phyloP scores from a whole-genome alignment of 495 filamentous ascomycete genomes.

The Haplographium delicatum region DNA sequence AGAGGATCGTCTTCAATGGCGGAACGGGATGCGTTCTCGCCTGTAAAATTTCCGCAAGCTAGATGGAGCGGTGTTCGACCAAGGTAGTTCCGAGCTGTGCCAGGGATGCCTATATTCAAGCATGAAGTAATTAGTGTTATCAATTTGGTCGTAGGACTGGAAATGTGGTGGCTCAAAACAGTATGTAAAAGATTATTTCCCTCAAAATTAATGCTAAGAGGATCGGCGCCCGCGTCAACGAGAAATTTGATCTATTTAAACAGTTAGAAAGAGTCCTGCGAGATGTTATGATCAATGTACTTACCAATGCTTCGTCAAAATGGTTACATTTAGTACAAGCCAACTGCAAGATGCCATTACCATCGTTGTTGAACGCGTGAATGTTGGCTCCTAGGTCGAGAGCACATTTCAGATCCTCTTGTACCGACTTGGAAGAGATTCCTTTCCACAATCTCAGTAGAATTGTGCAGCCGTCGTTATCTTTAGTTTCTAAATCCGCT shows the following conservation, averaged over 20 bases:
- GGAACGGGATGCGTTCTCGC: background rate
- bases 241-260: conserved; percentile 5
- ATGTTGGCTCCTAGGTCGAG: too few relatives aligned
- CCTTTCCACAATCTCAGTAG: conserved; percentile 1
- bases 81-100: conserved; percentile 17
- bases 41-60: too few relatives aligned
- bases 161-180: background rate
- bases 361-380: too few relatives aligned
- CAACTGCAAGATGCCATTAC: conserved; percentile 5
- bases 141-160: background rate
- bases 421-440: background rate
- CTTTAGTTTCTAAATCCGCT: conserved; percentile 22
- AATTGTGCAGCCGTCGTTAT: conserved; percentile 17
- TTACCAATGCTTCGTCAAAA: conserved; percentile 5
- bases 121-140: background rate
- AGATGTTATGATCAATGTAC: too few relatives aligned
- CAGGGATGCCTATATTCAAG: conserved; percentile 12
- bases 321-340: too few relatives aligned
- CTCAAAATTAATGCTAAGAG: background rate
- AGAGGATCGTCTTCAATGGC: background rate
- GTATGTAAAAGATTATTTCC: conserved; percentile 15
- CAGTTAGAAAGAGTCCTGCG: too few relatives aligned
- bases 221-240: conserved; percentile 13
- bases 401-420: too few relatives aligned
- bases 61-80: conserved; percentile 27